Conservation (phyloP, 2,329 filamentous ascomycete genomes). For the Botrytis tulipae region DNA sequence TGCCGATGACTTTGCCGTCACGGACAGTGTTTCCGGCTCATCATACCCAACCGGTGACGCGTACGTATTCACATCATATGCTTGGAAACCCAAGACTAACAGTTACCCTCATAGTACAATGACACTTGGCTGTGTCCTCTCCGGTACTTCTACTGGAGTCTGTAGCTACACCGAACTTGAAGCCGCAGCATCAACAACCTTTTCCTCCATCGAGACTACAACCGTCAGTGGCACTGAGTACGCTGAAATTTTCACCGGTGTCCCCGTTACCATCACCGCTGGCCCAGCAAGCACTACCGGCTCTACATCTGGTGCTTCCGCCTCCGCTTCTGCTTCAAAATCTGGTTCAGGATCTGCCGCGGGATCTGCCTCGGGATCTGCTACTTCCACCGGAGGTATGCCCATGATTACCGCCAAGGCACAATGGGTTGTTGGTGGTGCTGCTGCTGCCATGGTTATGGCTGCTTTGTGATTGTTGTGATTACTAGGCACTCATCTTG, state of each 20-base stretch:
- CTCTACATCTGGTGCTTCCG: neutral
- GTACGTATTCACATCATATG: neutral
- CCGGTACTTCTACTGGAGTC: slow-evolving; percentile 19
- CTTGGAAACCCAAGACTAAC: neutral
- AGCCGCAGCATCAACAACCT: neutral
- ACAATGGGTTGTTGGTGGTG: slow-evolving; percentile 30
- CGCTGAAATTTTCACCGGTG: neutral
- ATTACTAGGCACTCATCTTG: neutral
- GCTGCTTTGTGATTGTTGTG: slow-evolving; percentile 25
- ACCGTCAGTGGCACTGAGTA: slow-evolving; percentile 16
- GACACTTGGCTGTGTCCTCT: slow-evolving; percentile 25
- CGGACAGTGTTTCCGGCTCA: neutral
- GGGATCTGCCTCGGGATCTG: slow-evolving; percentile 8
- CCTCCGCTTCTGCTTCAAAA: neutral
- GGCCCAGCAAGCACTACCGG: slow-evolving; percentile 9
- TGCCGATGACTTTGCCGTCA: neutral
- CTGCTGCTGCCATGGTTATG: slow-evolving; percentile 34
- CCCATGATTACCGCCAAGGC: slow-evolving; percentile 34
- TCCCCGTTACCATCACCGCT: slow-evolving; percentile 30
- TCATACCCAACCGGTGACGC: neutral
- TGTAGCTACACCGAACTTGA: slow-evolving; percentile 21
- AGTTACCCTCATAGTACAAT: slow-evolving; percentile 8
- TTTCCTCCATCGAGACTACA: slow-evolving; percentile 10
- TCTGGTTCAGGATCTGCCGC: neutral
- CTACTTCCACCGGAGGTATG: slow-evolving; percentile 25